A percentile compares a stretch with the other conserved stretches of the same genome.
These are phyloP conservation scores for Capsicum pubescens DNA, from an alignment of 257 asterid genomes.

Conservation along the genomic window DNA sequence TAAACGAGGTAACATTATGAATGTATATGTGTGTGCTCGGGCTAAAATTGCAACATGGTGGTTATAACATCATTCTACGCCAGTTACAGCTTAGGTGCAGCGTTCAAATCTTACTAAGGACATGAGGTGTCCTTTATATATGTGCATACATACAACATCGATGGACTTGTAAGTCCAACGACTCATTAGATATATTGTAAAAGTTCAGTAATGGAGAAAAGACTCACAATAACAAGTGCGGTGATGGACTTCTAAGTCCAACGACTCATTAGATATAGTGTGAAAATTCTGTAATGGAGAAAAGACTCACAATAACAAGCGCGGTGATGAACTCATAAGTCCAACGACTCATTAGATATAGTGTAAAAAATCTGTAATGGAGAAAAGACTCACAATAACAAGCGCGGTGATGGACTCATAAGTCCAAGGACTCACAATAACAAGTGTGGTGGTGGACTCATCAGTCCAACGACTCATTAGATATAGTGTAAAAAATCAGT, in stretches of 20 bases:
- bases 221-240: conserved; percentile 63
- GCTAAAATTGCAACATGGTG: background rate
- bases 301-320: conserved; percentile 57
- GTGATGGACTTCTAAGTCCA: conserved; percentile 72
- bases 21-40: background rate
- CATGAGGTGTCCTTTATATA: background rate
- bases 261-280: conserved; percentile 30
- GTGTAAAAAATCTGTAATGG: background rate
- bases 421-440: conserved; percentile 51
- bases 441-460: background rate
- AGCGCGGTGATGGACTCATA: conserved; percentile 66
- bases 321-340: conserved; percentile 64
- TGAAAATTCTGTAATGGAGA: background rate
- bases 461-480: too few relatives aligned
- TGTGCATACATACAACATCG: background rate
- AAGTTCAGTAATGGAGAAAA: background rate
- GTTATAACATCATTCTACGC: background rate
- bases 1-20: background rate
- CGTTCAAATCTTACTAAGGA: background rate
- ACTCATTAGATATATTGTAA: too few relatives aligned
- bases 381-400: conserved; percentile 51
- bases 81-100: background rate
- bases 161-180: too few relatives aligned
- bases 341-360: conserved; percentile 48
- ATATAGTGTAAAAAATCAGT: background rate